phyloP scores from a whole-genome alignment of 2,329 filamentous ascomycete species.

The Cladosporium cucumerinum region DNA sequence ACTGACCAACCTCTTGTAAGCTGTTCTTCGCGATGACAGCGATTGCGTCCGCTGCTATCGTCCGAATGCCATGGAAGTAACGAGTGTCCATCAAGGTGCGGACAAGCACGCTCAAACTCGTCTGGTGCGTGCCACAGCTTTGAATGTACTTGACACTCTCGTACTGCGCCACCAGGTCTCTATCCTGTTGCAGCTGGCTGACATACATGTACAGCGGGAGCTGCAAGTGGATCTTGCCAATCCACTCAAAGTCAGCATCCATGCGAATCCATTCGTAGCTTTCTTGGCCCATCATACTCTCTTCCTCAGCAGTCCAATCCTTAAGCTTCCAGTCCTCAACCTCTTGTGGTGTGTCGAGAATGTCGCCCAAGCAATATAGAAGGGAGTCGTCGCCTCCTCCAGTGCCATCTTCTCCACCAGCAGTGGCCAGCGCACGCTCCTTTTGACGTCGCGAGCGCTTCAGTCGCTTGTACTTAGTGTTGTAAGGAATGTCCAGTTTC shows the following conservation, averaged over 20 bases:
- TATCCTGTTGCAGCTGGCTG: conserved; percentile 93
- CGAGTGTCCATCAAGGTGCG: conserved; percentile 86
- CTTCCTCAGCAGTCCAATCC: conserved; percentile 87
- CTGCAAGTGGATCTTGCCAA: conserved; percentile 75
- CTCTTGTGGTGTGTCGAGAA: conserved; percentile 79
- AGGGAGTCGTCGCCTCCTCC: conserved; percentile 67
- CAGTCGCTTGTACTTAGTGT: conserved; percentile 96
- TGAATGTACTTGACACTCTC: conserved; percentile 42
- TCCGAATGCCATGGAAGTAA: conserved; percentile 91
- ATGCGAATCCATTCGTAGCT: conserved; percentile 98
- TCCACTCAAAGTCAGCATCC: conserved; percentile 98
- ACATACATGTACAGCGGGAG: conserved; percentile 98
- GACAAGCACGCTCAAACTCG: conserved; percentile 84
- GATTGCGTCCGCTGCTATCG: conserved; percentile 76
- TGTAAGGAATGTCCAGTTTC: conserved; percentile 93
- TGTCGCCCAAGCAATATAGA: conserved; percentile 87
- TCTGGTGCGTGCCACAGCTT: conserved; percentile 59
- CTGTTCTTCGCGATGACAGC: conserved; percentile 62
- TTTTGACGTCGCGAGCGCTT: conserved; percentile 83
- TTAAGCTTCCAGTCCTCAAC: conserved; percentile 76
- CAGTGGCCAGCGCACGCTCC: conserved; percentile 65
- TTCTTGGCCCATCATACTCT: conserved; percentile 88
- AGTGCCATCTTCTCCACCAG: conserved; percentile 51
- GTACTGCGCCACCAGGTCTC: conserved; percentile 86
- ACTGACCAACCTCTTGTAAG: conserved; percentile 72